Evolutionary conservation across 176 grass and related monocot species (phyloP).

Genomic region (Carex cristatella): DNA sequence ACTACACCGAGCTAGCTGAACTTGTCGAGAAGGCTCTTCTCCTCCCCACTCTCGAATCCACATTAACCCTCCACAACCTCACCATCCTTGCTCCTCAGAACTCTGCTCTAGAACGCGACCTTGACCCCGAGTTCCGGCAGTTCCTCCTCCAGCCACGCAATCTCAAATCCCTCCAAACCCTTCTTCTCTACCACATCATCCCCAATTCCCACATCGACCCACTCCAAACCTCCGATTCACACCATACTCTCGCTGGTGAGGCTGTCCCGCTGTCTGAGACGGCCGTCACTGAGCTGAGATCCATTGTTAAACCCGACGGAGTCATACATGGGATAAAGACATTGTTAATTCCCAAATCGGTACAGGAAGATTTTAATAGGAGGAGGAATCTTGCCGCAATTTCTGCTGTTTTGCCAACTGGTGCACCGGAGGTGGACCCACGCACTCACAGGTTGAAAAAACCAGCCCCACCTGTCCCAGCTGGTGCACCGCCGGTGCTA

Average conservation of each 20-base stretch:
- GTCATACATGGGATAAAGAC: slow-evolving; percentile 66
- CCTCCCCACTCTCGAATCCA: slow-evolving; percentile 51
- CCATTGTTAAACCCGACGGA: slow-evolving; percentile 49
- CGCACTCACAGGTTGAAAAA: slow-evolving; percentile 69
- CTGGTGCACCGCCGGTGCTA: slow-evolving; percentile 38
- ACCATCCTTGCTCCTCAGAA: slow-evolving; percentile 76
- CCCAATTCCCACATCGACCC: slow-evolving; percentile 37
- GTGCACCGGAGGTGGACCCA: slow-evolving; percentile 60
- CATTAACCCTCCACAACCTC: slow-evolving; percentile 47
- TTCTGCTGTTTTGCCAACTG: slow-evolving; percentile 45
- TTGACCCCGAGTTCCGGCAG: slow-evolving; percentile 74
- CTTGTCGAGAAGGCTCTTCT: slow-evolving; percentile 86
- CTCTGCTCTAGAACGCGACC: slow-evolving; percentile 58
- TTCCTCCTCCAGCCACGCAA: slow-evolving; percentile 89
- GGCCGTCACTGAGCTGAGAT: slow-evolving; percentile 28
- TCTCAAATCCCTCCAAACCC: slow-evolving; percentile 40
- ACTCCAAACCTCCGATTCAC: neutral
- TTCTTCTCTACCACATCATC: slow-evolving; percentile 69
- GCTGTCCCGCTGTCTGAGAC: slow-evolving; percentile 21
- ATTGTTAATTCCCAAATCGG: slow-evolving; percentile 47
- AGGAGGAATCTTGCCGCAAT: slow-evolving; percentile 57
- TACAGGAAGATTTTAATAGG: slow-evolving; percentile 84
- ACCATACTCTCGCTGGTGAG: slow-evolving; percentile 49
- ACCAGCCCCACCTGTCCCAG: slow-evolving; percentile 36
- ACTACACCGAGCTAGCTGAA: slow-evolving; percentile 66